phyloP scores from a whole-genome alignment of 495 filamentous ascomycete species.

The Hypomontagnella monticulosa region DNA sequence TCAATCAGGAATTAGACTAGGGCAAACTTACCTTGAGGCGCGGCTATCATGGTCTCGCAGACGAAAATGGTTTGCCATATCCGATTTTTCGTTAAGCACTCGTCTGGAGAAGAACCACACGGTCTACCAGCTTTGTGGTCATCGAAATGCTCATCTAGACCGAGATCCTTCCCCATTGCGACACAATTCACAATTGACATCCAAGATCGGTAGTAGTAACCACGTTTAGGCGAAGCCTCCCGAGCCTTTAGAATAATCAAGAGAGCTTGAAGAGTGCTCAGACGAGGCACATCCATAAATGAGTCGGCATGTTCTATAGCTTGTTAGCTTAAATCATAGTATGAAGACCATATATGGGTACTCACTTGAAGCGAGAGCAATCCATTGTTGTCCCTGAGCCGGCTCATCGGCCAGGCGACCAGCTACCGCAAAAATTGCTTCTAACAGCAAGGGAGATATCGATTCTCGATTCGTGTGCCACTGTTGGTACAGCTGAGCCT shows the following conservation, averaged over 20 bases:
- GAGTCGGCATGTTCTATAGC: constrained; percentile 86
- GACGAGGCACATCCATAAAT: constrained; percentile 91
- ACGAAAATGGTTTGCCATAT: constrained; percentile 93
- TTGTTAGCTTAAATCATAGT: constrained; percentile 6
- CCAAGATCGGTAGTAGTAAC: constrained; percentile 98
- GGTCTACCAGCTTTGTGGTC: constrained; percentile 74
- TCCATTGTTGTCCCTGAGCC: constrained; percentile 89
- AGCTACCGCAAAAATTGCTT: constrained; percentile 95
- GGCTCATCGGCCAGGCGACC: constrained; percentile 84
- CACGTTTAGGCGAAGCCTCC: constrained; percentile 88
- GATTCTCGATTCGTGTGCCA: constrained; percentile 87
- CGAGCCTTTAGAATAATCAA: constrained; percentile 90
- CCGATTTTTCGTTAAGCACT: constrained; percentile 84
- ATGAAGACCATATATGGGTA: constrained; percentile 4
- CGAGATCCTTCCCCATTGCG: constrained; percentile 92
- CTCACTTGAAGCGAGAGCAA: constrained; percentile 90
- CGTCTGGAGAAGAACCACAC: constrained; percentile 73
- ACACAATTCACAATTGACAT: constrained; percentile 94
- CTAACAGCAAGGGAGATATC: constrained; percentile 90
- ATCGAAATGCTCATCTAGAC: constrained; percentile 85
- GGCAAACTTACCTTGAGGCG: constrained; percentile 89
- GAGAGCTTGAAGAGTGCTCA: constrained; percentile 94
- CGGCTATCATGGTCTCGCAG: constrained; percentile 92
- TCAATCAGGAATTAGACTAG: background rate
- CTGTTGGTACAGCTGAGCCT: constrained; percentile 84